Percentiles rank a stretch among this genome's conserved stretches.
Evolutionary conservation across 2,329 filamentous ascomycete genomes (phyloP).

Genomic region (Teratosphaeria pseudoeucalypti): DNA sequence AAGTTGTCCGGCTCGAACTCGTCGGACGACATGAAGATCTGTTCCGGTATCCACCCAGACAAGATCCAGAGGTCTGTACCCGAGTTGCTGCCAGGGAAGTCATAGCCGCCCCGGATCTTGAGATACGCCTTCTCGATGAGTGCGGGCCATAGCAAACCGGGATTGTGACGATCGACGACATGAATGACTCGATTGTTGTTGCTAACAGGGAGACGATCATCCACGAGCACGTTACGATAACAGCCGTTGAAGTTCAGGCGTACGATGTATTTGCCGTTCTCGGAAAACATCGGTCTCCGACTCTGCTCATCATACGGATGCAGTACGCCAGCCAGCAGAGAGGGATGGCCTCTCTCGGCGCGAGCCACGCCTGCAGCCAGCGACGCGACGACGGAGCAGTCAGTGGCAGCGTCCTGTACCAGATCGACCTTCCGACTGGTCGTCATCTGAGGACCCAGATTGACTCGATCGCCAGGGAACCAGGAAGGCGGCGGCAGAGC

Average conservation of each 20-base stretch:
- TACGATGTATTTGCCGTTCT: conserved; percentile 81
- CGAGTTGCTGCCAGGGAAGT: conserved; percentile 95
- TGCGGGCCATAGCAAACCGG: conserved; percentile 78
- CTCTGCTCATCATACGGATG: conserved; percentile 60
- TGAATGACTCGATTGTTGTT: conserved; percentile 67
- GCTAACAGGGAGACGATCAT: conserved; percentile 76
- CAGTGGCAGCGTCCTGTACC: conserved; percentile 89
- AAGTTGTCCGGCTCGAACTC: conserved; percentile 65
- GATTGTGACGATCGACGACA: conserved; percentile 76
- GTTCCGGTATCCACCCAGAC: conserved; percentile 94
- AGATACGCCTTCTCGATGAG: conserved; percentile 93
- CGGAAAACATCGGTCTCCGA: conserved; percentile 52
- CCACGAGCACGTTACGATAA: conserved; percentile 75
- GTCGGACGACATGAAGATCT: conserved; percentile 80
- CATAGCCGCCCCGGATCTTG: conserved; percentile 89
- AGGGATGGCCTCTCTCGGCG: conserved; percentile 55
- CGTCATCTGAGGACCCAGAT: conserved; percentile 44
- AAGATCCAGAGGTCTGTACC: conserved; percentile 88
- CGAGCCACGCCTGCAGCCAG: conserved; percentile 71
- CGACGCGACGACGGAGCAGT: conserved; percentile 95
- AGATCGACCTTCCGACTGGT: conserved; percentile 59
- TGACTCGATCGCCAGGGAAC: conserved; percentile 20
- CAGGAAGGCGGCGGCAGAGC: conserved; percentile 44
- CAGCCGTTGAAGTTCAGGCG: conserved; percentile 95
- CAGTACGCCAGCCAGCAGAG: conserved; percentile 63